Percentiles rank a stretch among this genome's conserved stretches.
Conservation (phyloP, 2,329 filamentous ascomycete genomes). For the Fusarium hostae region DNA sequence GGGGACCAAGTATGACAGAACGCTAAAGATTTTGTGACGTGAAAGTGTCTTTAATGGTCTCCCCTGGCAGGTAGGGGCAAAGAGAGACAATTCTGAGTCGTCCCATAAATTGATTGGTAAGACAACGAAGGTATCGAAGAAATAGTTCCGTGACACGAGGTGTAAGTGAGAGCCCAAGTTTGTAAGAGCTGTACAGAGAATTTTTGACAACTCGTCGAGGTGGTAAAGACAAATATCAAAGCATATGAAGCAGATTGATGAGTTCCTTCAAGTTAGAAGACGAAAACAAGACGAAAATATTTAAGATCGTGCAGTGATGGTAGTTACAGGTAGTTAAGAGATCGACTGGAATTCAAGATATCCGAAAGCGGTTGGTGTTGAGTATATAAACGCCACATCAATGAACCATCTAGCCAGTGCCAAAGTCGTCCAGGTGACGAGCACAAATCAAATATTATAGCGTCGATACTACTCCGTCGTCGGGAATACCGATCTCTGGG, state of each 20-base stretch:
- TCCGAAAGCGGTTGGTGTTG: constrained; percentile 42
- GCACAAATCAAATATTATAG: constrained; percentile 28
- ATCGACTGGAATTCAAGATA: constrained; percentile 41
- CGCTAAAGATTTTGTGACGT: constrained; percentile 20
- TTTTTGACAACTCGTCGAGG: background rate
- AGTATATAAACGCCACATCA: constrained; percentile 36
- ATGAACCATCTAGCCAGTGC: constrained; percentile 21
- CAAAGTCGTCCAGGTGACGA: constrained; percentile 41
- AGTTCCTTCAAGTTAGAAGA: background rate
- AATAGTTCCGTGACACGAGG: constrained; percentile 20
- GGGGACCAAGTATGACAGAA: constrained; percentile 18
- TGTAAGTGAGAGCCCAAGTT: constrained; percentile 20
- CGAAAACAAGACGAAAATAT: constrained; percentile 13
- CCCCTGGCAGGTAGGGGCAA: constrained; percentile 18
- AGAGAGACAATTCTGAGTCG: constrained; percentile 32
- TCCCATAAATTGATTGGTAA: constrained; percentile 31
- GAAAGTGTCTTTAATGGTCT: constrained; percentile 32
- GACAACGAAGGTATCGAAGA: constrained; percentile 34
- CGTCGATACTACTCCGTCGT: constrained; percentile 16
- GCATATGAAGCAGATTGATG: background rate
- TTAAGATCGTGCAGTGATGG: constrained; percentile 12
- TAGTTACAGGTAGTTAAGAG: constrained; percentile 36
- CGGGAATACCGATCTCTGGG: constrained; percentile 38
- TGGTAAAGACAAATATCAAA: background rate
- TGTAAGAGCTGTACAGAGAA: constrained; percentile 3